phyloP scores from a whole-genome alignment of 2,329 filamentous ascomycete species.

The Ceratocystis colombiana region DNA sequence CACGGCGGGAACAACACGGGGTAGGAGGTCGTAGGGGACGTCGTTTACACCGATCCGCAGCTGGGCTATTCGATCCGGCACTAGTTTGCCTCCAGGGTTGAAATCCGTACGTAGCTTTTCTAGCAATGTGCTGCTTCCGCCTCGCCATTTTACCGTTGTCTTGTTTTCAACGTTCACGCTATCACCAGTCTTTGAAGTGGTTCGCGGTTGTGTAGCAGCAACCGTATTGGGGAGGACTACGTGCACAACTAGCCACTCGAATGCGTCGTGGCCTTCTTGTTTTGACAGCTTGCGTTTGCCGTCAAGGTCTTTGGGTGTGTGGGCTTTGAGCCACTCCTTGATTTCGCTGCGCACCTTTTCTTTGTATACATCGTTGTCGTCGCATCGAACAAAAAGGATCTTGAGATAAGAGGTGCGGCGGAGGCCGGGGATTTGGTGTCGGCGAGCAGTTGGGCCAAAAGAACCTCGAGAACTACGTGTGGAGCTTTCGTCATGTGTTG shows the following conservation, averaged over 20 bases:
- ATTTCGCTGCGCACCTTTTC: slow-evolving; percentile 64
- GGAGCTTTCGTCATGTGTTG: slow-evolving; percentile 30
- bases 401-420: slow-evolving; percentile 91
- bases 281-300: slow-evolving; percentile 42
- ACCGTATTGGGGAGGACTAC: slow-evolving; percentile 80
- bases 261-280: slow-evolving; percentile 90
- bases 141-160: slow-evolving; percentile 60
- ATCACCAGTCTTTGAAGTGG: slow-evolving; percentile 44
- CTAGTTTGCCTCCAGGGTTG: slow-evolving; percentile 58
- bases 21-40: slow-evolving; percentile 54
- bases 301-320: slow-evolving; percentile 47
- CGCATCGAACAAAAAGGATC: slow-evolving; percentile 77
- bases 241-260: slow-evolving; percentile 89
- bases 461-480: slow-evolving; percentile 3
- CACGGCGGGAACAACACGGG: slow-evolving; percentile 52
- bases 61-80: slow-evolving; percentile 71
- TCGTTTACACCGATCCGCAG: slow-evolving; percentile 67
- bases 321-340: slow-evolving; percentile 79
- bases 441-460: slow-evolving; percentile 45
- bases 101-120: slow-evolving; percentile 89
- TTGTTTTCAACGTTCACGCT: slow-evolving; percentile 52
- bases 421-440: slow-evolving; percentile 91
- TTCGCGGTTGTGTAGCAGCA: slow-evolving; percentile 67
- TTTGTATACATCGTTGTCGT: slow-evolving; percentile 94
- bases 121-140: slow-evolving; percentile 68